Evolutionary conservation across 2,329 filamentous ascomycete genomes (phyloP).

Genomic region (Bipolaris cookei): DNA sequence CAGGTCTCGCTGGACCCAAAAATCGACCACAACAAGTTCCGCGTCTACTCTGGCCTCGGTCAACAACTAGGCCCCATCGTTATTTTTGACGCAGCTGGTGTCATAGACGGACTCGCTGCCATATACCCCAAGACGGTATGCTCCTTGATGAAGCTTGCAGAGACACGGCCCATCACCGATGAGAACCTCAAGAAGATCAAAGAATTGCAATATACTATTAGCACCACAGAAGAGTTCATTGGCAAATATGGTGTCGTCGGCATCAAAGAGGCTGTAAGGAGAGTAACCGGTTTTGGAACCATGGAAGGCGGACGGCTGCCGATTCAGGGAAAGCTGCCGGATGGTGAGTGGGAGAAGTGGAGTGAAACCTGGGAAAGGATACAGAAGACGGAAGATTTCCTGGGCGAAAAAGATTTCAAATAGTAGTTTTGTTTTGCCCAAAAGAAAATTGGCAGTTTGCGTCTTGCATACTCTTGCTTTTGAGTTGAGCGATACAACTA

Average conservation of each 20-base stretch:
- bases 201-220: constrained; percentile 66
- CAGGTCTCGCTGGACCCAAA: constrained; percentile 65
- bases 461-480: background rate
- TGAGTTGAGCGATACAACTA: background rate
- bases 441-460: background rate
- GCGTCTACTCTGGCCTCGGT: constrained; percentile 68
- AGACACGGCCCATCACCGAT: constrained; percentile 45
- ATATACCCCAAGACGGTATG: constrained; percentile 69
- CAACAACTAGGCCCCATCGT: constrained; percentile 70
- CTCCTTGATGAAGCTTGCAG: constrained; percentile 60
- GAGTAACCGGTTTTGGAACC: constrained; percentile 66
- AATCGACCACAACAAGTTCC: constrained; percentile 66
- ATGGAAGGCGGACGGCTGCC: constrained; percentile 66
- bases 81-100: constrained; percentile 67
- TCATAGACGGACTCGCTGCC: constrained; percentile 70
- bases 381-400: constrained; percentile 40
- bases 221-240: constrained; percentile 66
- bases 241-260: constrained; percentile 67
- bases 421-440: constrained; percentile 5
- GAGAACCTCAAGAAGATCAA: constrained; percentile 58
- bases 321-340: constrained; percentile 63
- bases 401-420: constrained; percentile 36
- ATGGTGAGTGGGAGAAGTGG: constrained; percentile 62
- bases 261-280: constrained; percentile 68
- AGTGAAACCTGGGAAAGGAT: constrained; percentile 40